phyloP scores from a whole-genome alignment of 1,284 basidiomycete genomes.

The Ceratobasidium theobromae region DNA sequence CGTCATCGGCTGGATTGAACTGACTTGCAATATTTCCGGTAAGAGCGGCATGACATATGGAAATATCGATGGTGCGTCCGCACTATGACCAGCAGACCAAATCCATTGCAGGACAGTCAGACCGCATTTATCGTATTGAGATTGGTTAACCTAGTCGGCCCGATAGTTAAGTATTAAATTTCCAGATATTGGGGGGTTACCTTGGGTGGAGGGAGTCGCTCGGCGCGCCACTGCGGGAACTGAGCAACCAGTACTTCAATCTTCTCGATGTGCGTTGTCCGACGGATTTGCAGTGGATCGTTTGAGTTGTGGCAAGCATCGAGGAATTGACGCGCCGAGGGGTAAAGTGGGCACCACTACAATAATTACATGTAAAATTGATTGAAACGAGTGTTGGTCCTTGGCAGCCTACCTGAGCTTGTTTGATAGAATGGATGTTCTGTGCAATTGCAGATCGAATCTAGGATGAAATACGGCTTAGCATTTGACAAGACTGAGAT shows the following conservation, averaged over 20 bases:
- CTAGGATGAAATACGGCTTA: slow-evolving; percentile 45
- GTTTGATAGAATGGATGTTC: slow-evolving; percentile 54
- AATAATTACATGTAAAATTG: slow-evolving; percentile 46
- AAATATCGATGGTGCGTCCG: slow-evolving; percentile 67
- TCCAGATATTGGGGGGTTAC: slow-evolving; percentile 82
- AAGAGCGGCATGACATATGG: slow-evolving; percentile 75
- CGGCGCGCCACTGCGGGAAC: slow-evolving; percentile 66
- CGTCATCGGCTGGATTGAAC: neutral
- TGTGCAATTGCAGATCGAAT: slow-evolving; percentile 72
- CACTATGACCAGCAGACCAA: slow-evolving; percentile 69
- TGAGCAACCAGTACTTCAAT: slow-evolving; percentile 57
- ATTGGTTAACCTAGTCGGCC: neutral
- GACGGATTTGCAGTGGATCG: slow-evolving; percentile 67
- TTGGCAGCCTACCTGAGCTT: slow-evolving; percentile 42
- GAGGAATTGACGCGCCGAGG: slow-evolving; percentile 65
- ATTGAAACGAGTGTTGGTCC: slow-evolving; percentile 38
- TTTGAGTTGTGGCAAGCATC: slow-evolving; percentile 57
- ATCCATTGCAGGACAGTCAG: slow-evolving; percentile 69
- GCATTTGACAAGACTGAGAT: slow-evolving; percentile 15
- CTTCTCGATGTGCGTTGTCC: slow-evolving; percentile 58
- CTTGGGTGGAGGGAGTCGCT: slow-evolving; percentile 85
- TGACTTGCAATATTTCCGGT: slow-evolving; percentile 49
- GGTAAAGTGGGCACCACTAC: slow-evolving; percentile 76
- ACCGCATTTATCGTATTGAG: slow-evolving; percentile 26
- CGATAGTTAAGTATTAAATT: slow-evolving; percentile 38